A percentile compares a stretch with the other conserved stretches of the same genome.
phyloP scores from a whole-genome alignment of 2,329 filamentous ascomycete genomes.

The Aspergillus aculeatus region DNA sequence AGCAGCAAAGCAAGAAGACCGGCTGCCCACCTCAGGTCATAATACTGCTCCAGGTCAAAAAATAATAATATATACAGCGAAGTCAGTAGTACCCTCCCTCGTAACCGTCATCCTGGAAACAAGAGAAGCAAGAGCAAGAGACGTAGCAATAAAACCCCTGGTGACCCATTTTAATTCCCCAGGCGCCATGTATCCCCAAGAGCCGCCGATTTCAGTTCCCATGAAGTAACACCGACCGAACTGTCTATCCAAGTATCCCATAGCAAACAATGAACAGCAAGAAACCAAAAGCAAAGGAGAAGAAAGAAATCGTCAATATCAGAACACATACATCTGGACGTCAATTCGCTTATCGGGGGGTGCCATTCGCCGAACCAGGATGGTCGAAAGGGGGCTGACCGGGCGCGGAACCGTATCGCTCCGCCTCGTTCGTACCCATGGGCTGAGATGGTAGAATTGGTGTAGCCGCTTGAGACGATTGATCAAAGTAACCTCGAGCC shows the following conservation, averaged over 20 bases:
- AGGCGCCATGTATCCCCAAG: slow-evolving; percentile 29
- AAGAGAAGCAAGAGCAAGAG: slow-evolving; percentile 19
- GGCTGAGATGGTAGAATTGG: slow-evolving; percentile 38
- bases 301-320: slow-evolving; percentile 8
- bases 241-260: slow-evolving; percentile 33
- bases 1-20: slow-evolving; percentile 11
- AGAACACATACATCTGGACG: slow-evolving; percentile 12
- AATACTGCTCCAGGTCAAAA: slow-evolving; percentile 10
- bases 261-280: slow-evolving; percentile 18
- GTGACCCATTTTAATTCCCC: slow-evolving; percentile 26
- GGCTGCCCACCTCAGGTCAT: slow-evolving; percentile 6
- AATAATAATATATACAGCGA: slow-evolving; percentile 33
- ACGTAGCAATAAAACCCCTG: slow-evolving; percentile 25
- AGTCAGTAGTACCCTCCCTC: slow-evolving; percentile 16
- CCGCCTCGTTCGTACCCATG: slow-evolving; percentile 30
- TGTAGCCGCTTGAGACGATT: slow-evolving; percentile 31
- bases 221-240: slow-evolving; percentile 27
- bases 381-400: slow-evolving; percentile 30
- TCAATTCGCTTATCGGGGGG: slow-evolving; percentile 28
- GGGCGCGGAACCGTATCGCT: slow-evolving; percentile 32
- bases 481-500: slow-evolving; percentile 35
- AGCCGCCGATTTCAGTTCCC: slow-evolving; percentile 24
- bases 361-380: slow-evolving; percentile 33
- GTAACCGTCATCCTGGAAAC: slow-evolving; percentile 6
- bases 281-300: slow-evolving; percentile 18